phyloP scores from a whole-genome alignment of 306 rosid genomes.

The Fragaria ananassa region DNA sequence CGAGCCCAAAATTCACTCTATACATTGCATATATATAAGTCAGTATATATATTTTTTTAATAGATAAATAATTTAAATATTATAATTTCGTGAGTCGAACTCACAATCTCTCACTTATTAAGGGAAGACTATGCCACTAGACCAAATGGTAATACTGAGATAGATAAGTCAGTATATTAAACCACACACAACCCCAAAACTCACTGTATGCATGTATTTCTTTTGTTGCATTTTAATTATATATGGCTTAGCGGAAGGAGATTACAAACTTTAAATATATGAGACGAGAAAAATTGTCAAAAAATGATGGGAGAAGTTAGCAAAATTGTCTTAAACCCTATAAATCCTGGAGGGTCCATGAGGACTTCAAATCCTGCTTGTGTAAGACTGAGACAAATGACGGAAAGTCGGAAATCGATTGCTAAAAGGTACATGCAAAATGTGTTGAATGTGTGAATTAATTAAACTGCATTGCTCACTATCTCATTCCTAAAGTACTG shows the following conservation, averaged over 20 bases:
- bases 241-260: neutral
- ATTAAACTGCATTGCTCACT: neutral
- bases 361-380: neutral
- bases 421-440: neutral
- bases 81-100: too few species aligned
- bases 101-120: too few species aligned
- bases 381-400: neutral
- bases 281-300: neutral
- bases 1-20: neutral
- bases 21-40: too few species aligned
- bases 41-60: too few species aligned
- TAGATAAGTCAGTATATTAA: too few species aligned
- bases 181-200: too few species aligned
- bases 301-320: neutral
- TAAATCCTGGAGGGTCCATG: neutral
- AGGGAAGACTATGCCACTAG: rapidly evolving
- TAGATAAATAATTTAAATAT: too few species aligned
- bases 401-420: too few species aligned
- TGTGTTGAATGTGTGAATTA: neutral
- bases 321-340: neutral
- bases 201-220: neutral
- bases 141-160: too few species aligned
- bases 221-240: neutral
- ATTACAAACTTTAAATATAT: too few species aligned
- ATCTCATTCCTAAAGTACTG: neutral